These are phyloP conservation scores for Zoysia pacifica DNA, from an alignment of 176 grass and related monocot genomes.

Conservation along the genomic window DNA sequence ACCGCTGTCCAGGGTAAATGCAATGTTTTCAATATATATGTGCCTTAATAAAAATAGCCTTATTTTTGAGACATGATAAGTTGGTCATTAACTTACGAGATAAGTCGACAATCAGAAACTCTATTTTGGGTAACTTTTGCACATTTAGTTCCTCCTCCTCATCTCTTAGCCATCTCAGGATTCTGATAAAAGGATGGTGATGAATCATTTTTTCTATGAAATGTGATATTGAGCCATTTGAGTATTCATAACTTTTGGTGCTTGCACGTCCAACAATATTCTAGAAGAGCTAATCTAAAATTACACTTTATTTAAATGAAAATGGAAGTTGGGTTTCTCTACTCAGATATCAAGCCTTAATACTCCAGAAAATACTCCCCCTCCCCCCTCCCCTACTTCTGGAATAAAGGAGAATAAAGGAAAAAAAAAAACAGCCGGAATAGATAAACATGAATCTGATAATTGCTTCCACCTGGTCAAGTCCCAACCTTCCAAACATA, in stretches of 20 bases:
- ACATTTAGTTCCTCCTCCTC: constrained; percentile 59
- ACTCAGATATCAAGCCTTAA: background rate
- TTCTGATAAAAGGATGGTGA: constrained; percentile 55
- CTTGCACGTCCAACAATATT: background rate
- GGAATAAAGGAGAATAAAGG: too few species aligned
- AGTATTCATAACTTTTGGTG: background rate
- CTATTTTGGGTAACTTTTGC: constrained; percentile 43
- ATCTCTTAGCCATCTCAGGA: constrained; percentile 84
- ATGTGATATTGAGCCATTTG: background rate
- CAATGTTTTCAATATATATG: too few species aligned
- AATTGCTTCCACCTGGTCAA: background rate
- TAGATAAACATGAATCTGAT: background rate
- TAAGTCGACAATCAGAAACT: constrained; percentile 71
- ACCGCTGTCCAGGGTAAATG: constrained; percentile 50
- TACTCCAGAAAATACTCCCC: background rate
- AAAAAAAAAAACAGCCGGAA: background rate
- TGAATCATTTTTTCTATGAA: background rate
- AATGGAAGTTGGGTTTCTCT: background rate
- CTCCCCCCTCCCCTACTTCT: too few species aligned
- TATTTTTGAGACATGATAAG: too few species aligned
- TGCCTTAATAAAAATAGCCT: too few species aligned
- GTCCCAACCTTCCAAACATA: background rate
- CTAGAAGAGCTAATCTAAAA: background rate
- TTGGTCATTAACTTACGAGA: constrained; percentile 60
- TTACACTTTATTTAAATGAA: constrained; percentile 14